Conservation (phyloP, 139 green algal species). For the Picochlorum sp. region DNA sequence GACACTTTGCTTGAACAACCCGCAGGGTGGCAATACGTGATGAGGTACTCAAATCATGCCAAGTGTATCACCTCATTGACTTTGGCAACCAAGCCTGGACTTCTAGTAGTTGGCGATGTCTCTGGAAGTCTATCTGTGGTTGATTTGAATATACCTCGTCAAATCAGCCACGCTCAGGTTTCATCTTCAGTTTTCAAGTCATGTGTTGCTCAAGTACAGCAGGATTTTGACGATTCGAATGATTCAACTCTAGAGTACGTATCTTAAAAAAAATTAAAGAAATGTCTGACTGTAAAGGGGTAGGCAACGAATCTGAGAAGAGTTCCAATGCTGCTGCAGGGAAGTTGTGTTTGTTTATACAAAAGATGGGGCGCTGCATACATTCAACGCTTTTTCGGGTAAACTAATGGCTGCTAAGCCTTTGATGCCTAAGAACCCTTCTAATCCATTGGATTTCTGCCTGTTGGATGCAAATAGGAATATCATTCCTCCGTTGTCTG, state of each 20-base stretch:
- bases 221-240: no score
- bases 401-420: background rate
- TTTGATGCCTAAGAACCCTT: conserved; percentile 29
- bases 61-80: conserved; percentile 11
- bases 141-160: conserved; percentile 17
- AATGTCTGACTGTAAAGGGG: no score
- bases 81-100: conserved; percentile 9
- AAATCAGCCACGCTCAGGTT: background rate
- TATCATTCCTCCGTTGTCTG: conserved; percentile 10
- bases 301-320: no score
- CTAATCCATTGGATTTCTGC: conserved; percentile 13
- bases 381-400: conserved; percentile 13
- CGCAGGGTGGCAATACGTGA: conserved; percentile 35
- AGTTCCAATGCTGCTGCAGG: no score
- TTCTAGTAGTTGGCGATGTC: conserved; percentile 26
- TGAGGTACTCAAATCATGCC: conserved; percentile 17
- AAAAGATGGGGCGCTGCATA: background rate
- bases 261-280: no score
- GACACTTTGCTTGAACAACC: conserved; percentile 14
- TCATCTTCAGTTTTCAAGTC: background rate
- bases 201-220: background rate
- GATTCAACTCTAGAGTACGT: no score
- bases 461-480: conserved; percentile 18
- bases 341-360: no score
- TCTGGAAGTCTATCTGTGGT: conserved; percentile 13